Base-by-base conservation (phyloP, 306 rosid genomes). In the Ceratonia siliqua region DNA sequence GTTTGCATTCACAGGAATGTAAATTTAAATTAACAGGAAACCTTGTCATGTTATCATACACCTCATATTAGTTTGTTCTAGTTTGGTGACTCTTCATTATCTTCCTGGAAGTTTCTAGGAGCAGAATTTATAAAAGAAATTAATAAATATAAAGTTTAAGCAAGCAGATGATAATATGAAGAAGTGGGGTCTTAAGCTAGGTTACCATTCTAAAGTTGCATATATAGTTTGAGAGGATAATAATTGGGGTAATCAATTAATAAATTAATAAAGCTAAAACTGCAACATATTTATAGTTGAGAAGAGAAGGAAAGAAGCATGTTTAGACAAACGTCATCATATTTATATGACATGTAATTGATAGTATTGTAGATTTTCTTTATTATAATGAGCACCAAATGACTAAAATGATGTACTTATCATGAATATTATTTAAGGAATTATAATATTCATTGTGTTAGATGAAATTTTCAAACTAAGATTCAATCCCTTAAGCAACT, bases 351-450 rank as follows among this genome's bases (percentile, higher is more conserved):
- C 77, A 28, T 59, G 35, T 21, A 15, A 43, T 35, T 27, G 20
- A 61, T 9, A 20, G n/a, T 30, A 38, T 45, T 12, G 7, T 8
- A 32, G 39, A 27, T 46, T 62, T 57, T 27, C n/a, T n/a, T 35
- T 21, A 33, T 74, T 46, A 85, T 66, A 22, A 69, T 49, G 62
- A 36, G 35, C 64, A 45, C 59, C 32, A 8, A 69, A 78, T 74
- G 73, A 70, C 78, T 46, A 7, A 42, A 69, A 73, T 81, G 42
- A 81, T 81, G 62, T 50, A 55, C 68, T 56, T 69, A 81, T 63
- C 81, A 78, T 74, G 73, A 17, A n/a, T n/a, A n/a, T n/a, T n/a
- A 57, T 43, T 62, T 30, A 73, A 66, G 13, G 41, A 45, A 55
- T 30, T n/a, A n/a, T n/a, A n/a, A 30, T n/a, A 74, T 6, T 4